Percentiles rank a stretch among this genome's conserved stretches.
phyloP scores from a whole-genome alignment of 2,329 filamentous ascomycete species.

The Penicillium sp. region DNA sequence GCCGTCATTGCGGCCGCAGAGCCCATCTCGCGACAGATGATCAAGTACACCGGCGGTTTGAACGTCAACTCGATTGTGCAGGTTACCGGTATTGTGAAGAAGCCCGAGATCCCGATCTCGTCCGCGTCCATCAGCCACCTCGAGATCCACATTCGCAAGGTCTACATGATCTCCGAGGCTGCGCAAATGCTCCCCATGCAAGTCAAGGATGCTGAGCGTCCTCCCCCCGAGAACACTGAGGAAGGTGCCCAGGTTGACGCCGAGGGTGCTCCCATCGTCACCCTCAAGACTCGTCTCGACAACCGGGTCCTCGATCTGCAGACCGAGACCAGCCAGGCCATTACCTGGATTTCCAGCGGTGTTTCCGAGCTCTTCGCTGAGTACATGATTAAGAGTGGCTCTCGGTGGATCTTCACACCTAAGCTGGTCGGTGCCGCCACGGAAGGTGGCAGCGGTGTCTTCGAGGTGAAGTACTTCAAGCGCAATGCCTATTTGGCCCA shows the following conservation, averaged over 20 bases:
- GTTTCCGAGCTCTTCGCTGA: constrained; percentile 70
- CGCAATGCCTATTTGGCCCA: constrained; percentile 69
- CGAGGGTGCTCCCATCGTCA: constrained; percentile 65
- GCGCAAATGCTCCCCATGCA: constrained; percentile 60
- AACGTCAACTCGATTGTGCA: constrained; percentile 78
- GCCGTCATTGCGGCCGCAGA: constrained; percentile 67
- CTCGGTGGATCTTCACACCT: constrained; percentile 83
- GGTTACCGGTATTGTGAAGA: constrained; percentile 76
- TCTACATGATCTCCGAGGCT: constrained; percentile 71
- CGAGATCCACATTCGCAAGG: constrained; percentile 85
- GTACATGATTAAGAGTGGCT: constrained; percentile 72
- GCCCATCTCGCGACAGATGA: constrained; percentile 78
- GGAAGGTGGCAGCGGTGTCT: constrained; percentile 90
- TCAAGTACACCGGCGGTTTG: constrained; percentile 79
- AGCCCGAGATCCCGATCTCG: constrained; percentile 82
- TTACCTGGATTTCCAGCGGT: constrained; percentile 67
- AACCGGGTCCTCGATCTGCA: constrained; percentile 92
- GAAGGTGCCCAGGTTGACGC: constrained; percentile 50
- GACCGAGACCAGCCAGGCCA: constrained; percentile 84
- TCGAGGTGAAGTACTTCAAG: constrained; percentile 85
- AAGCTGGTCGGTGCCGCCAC: constrained; percentile 86
- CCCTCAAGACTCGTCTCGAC: constrained; percentile 79
- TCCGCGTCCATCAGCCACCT: constrained; percentile 75
- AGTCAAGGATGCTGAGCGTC: constrained; percentile 52
- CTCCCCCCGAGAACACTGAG: constrained; percentile 43